phyloP scores from a whole-genome alignment of 257 asterid species.

The Knoxia roxburghii region DNA sequence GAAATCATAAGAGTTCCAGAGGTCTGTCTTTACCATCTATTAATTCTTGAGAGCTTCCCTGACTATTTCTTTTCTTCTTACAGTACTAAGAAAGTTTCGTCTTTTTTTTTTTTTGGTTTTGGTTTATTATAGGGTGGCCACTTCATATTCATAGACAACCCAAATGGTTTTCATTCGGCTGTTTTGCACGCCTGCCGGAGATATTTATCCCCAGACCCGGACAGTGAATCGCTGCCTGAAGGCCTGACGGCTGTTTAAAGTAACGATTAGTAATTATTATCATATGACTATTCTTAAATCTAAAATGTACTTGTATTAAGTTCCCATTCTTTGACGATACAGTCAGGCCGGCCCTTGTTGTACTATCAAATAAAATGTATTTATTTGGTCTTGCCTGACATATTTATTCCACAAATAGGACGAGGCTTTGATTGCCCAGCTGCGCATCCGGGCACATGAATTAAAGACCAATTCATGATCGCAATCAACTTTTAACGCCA shows the following conservation, averaged over 20 bases:
- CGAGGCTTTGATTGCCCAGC: too few relatives aligned
- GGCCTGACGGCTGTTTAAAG: constrained; percentile 48
- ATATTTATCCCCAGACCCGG: constrained; percentile 32
- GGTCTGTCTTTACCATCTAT: constrained; percentile 34
- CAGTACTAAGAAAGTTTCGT: background rate
- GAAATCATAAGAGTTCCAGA: constrained; percentile 74
- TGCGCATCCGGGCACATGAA: too few relatives aligned
- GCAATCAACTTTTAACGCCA: too few relatives aligned
- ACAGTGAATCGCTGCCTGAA: constrained; percentile 39
- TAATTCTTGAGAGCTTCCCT: background rate
- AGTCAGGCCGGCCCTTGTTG: background rate
- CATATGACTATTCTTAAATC: background rate
- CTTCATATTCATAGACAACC: constrained; percentile 63
- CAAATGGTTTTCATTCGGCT: constrained; percentile 68
- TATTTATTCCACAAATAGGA: too few relatives aligned
- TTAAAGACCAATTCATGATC: too few relatives aligned
- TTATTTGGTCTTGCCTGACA: constrained; percentile 3
- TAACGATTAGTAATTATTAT: background rate
- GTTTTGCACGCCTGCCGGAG: constrained; percentile 62
- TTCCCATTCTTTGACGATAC: background rate
- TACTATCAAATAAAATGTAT: constrained; percentile 8
- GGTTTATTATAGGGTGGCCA: constrained; percentile 63
- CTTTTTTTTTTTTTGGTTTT: background rate
- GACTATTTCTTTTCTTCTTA: background rate
- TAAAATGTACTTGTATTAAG: background rate